Conservation (phyloP, 441 rosid genomes). For the Syzygium syzygioides region DNA sequence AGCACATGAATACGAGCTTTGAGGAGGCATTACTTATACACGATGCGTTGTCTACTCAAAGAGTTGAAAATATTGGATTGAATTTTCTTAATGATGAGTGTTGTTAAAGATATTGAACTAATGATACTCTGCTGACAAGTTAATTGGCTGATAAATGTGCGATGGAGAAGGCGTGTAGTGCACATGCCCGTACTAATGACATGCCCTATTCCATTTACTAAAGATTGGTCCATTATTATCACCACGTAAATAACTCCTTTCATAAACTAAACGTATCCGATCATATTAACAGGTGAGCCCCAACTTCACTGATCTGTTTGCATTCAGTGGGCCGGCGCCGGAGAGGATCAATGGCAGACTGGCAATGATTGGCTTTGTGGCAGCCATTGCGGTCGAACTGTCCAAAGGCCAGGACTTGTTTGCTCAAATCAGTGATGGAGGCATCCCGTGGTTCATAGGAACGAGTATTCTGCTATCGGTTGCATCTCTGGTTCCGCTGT, state of each 20-base stretch:
- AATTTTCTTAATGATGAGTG: neutral
- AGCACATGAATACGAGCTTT: neutral
- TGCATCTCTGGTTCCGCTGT: neutral
- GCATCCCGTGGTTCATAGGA: neutral
- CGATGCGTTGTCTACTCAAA: neutral
- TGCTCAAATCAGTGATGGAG: neutral
- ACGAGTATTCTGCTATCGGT: neutral
- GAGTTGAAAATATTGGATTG: neutral
- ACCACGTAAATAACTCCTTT: no score
- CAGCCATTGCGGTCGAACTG: neutral
- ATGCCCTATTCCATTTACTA: no score
- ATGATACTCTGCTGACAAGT: neutral
- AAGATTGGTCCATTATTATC: no score
- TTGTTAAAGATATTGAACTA: neutral
- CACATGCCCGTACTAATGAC: neutral
- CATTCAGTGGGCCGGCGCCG: neutral
- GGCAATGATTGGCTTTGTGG: neutral
- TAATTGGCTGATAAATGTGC: neutral
- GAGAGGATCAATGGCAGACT: neutral
- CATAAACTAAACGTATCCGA: neutral
- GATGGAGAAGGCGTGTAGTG: neutral
- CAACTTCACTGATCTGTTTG: neutral
- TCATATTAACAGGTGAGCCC: neutral
- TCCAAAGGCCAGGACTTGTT: neutral
- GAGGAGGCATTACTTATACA: no score